Evolutionary conservation across 768 basidiomycete genomes (phyloP).

Genomic region (Termitomyces sp.): DNA sequence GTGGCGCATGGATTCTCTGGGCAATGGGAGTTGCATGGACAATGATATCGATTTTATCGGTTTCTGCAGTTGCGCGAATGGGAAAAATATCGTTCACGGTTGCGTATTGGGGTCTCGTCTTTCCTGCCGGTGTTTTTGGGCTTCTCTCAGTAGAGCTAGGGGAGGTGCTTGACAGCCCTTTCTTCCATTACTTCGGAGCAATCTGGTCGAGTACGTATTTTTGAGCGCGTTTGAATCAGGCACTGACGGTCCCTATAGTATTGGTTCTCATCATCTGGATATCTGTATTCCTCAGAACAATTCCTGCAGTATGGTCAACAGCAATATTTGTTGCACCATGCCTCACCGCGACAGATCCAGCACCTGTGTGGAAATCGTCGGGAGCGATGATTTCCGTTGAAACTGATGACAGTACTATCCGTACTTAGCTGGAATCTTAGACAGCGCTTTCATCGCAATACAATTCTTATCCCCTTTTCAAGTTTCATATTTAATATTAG

Average conservation of each 20-base stretch:
- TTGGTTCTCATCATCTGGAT: slow-evolving; percentile 37
- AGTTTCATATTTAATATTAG: too few species aligned
- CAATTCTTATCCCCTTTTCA: too few species aligned
- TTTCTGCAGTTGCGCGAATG: slow-evolving; percentile 25
- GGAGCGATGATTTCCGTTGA: background rate
- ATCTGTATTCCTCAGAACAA: slow-evolving; percentile 32
- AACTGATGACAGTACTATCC: background rate
- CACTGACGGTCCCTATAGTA: slow-evolving; percentile 19
- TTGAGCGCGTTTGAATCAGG: background rate
- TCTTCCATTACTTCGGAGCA: slow-evolving; percentile 49
- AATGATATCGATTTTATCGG: slow-evolving; percentile 34
- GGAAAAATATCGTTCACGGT: slow-evolving; percentile 37
- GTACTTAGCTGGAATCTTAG: background rate
- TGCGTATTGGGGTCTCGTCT: slow-evolving; percentile 50
- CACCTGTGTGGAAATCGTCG: background rate
- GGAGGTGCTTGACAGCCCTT: slow-evolving; percentile 37
- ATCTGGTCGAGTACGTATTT: slow-evolving; percentile 41
- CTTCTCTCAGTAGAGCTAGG: slow-evolving; percentile 45
- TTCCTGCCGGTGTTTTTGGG: slow-evolving; percentile 50
- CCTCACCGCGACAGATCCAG: slow-evolving; percentile 15
- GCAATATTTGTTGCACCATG: slow-evolving; percentile 44
- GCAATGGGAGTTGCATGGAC: slow-evolving; percentile 53
- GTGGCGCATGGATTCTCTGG: slow-evolving; percentile 43
- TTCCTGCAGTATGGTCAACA: slow-evolving; percentile 39
- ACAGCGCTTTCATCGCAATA: background rate